Conservation (phyloP, 2,329 filamentous ascomycete genomes). For the Bipolaris oryzae region DNA sequence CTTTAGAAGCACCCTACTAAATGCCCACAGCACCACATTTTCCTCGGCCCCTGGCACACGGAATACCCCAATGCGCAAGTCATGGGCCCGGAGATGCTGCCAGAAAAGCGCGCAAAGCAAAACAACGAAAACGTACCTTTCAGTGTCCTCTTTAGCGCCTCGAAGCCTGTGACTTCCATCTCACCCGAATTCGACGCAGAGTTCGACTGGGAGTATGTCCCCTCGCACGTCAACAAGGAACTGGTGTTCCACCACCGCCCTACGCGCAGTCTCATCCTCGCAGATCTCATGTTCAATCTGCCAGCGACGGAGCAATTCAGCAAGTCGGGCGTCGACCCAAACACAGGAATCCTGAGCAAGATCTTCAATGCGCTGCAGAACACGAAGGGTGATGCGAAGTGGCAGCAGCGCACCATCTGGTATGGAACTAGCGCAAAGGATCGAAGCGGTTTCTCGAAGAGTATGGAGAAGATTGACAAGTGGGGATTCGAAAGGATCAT, state of each 20-base stretch:
- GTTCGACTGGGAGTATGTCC: constrained; percentile 83
- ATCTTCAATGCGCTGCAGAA: constrained; percentile 63
- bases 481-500: constrained; percentile 90
- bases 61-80: constrained; percentile 80
- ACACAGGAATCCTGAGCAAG: constrained; percentile 64
- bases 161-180: constrained; percentile 57
- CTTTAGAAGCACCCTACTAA: too few species aligned
- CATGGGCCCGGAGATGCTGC: constrained; percentile 80
- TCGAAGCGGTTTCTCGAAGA: constrained; percentile 71
- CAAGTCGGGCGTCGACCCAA: constrained; percentile 60
- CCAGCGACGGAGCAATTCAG: constrained; percentile 82
- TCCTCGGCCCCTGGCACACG: constrained; percentile 81
- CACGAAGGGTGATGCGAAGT: constrained; percentile 64
- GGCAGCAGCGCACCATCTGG: constrained; percentile 83
- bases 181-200: constrained; percentile 82
- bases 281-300: constrained; percentile 90
- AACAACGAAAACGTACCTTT: constrained; percentile 67
- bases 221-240: constrained; percentile 82
- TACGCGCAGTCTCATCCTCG: constrained; percentile 79
- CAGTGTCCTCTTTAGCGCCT: constrained; percentile 62
- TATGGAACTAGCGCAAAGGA: constrained; percentile 69
- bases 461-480: constrained; percentile 68
- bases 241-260: constrained; percentile 86
- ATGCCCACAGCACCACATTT: constrained; percentile 79
- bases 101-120: constrained; percentile 75